Percentiles rank a stretch among this genome's conserved stretches.
Evolutionary conservation across 768 basidiomycete species (phyloP).

Genomic region (Omphalotus guepiniiformis): DNA sequence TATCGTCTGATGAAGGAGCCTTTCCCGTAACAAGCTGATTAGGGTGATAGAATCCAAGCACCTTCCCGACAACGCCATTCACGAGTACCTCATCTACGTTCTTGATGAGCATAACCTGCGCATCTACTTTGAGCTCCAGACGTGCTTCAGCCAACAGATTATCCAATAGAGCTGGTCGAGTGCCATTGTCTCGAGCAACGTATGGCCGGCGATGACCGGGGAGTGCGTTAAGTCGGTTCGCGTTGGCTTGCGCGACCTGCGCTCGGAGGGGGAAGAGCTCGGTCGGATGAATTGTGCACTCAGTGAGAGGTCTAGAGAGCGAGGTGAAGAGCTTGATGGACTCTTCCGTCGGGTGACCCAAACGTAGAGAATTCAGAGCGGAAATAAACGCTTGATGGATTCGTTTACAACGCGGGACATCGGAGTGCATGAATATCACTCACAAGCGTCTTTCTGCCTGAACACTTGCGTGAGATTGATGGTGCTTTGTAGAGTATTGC

Average conservation of each 20-base stretch:
- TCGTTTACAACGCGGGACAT: not conserved
- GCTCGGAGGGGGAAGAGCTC: conserved; percentile 62
- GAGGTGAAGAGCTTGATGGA: conserved; percentile 21
- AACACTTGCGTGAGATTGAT: conserved; percentile 71
- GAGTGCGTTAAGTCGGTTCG: conserved; percentile 45
- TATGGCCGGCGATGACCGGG: conserved; percentile 39
- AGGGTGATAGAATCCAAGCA: conserved; percentile 51
- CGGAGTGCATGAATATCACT: conserved; percentile 14
- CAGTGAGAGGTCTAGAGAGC: conserved; percentile 14
- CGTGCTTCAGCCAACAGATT: conserved; percentile 57
- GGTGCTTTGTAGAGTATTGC: conserved; percentile 51
- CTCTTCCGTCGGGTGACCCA: conserved; percentile 34
- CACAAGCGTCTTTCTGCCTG: conserved; percentile 68
- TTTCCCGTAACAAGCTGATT: not conserved
- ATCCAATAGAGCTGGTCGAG: conserved; percentile 45
- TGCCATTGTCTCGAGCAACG: conserved; percentile 49
- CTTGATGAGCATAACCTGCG: conserved; percentile 67
- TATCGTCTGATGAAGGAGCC: not conserved
- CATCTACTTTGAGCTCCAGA: conserved; percentile 52
- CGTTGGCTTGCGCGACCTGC: conserved; percentile 67
- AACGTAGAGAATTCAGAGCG: conserved; percentile 73
- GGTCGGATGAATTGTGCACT: conserved; percentile 34
- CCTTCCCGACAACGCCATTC: conserved; percentile 72
- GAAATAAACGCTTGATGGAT: conserved; percentile 52
- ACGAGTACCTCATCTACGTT: conserved; percentile 72